phyloP scores from a whole-genome alignment of 1,284 basidiomycete species.

The Trametes polyzona region DNA sequence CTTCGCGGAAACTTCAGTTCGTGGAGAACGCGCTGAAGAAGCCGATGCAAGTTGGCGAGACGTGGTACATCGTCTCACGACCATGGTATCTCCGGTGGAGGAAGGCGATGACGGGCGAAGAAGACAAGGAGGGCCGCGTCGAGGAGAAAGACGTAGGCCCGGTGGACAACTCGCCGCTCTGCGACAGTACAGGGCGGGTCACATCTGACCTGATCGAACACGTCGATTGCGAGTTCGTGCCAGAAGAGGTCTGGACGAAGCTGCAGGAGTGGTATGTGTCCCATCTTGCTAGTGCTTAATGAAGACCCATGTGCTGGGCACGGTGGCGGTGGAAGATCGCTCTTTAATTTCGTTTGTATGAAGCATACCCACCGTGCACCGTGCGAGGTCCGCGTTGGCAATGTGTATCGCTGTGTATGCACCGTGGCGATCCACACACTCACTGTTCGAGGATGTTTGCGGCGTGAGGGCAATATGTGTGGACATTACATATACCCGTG shows the following conservation, averaged over 20 bases:
- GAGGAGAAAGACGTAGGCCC: conserved; percentile 69
- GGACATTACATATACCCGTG: no score
- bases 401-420: no score
- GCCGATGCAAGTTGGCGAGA: conserved; percentile 66
- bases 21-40: conserved; percentile 51
- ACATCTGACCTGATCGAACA: conserved; percentile 55
- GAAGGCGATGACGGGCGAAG: conserved; percentile 66
- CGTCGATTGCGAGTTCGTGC: conserved; percentile 80
- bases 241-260: conserved; percentile 71
- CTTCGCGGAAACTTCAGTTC: conserved; percentile 50
- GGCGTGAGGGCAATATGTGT: no score
- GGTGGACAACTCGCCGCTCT: conserved; percentile 72
- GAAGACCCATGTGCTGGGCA: no score
- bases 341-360: no score
- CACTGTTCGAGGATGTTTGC: no score
- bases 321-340: no score
- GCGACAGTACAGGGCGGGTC: conserved; percentile 59
- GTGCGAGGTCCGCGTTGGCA: no score
- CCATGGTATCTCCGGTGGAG: conserved; percentile 79
- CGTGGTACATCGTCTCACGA: conserved; percentile 78
- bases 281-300: not conserved
- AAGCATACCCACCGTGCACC: no score
- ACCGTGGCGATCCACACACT: no score
- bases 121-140: conserved; percentile 67
- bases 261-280: conserved; percentile 47